Base-by-base conservation (phyloP, 768 basidiomycete species). In the Tricholoma terreum region DNA sequence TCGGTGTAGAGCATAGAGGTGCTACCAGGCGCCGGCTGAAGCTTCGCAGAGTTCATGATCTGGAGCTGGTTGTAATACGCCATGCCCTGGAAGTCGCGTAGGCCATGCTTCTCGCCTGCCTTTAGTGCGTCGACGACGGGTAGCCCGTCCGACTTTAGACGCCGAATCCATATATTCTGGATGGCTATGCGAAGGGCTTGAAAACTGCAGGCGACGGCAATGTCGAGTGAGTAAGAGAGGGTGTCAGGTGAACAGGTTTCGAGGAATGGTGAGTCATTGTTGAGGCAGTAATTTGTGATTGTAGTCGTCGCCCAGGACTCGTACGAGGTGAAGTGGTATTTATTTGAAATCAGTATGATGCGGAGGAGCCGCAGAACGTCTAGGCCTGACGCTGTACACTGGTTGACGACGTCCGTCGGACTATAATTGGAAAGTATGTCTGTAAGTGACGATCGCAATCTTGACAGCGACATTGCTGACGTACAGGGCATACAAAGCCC, bases 401-500 rank as follows among this genome's bases (percentile, higher is more conserved):
- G 46, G 9, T 21, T 33, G 6, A 36, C 42, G 21, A 56, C 36
- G 14, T 56, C 48, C 6, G 35, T 38, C 11, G 48, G 55, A 7
- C 55, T 56, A 27, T 27, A 21, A 30, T 27, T 48, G 27, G 19
- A 50, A 9, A 50, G 9, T 24, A 27, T 24, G 14, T 7, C 17
- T 52, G 17, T 54, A 21, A 43, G 38, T 34, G 22, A 14, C 14
- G 2, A 31, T 5, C 15, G 14, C 9, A 6, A 6, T 35, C 15
- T 42, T 10, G 12, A 34, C 9, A n/a, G 5, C 1, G 6, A 11
- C 9, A n/a, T 17, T 2, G 12, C 15, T 15, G 14, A 50, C 62
- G 5, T 56, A 67, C 64, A 57, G 50, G 4, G 66, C 61, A 38
- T 64, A 67, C 19, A 65, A 49, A 38, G 50, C 50, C 62, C 61